Evolutionary conservation across 2,329 filamentous ascomycete species (phyloP), one percentile per base, ranked within the genome.

Genomic region (Penicillium janthinellum): DNA sequence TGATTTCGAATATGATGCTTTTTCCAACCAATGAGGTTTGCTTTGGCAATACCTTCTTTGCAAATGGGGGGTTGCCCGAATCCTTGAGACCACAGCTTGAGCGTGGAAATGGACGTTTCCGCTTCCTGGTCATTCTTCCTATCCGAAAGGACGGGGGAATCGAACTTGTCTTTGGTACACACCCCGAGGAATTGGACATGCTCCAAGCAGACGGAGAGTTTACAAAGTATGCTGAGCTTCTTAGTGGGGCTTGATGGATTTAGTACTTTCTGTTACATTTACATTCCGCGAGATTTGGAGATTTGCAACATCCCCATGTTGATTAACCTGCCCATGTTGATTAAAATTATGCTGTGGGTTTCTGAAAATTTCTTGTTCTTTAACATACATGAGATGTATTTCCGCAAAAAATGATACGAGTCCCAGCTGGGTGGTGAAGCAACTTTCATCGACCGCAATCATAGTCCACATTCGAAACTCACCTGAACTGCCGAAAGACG

Each of bases 1-100:
- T 58, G 56, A 58, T 58, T 44, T 58, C 56, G 10, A 58, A 58
- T 28, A 58, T 58, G 56, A 58, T 58, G 56, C 56, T 58, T 38
- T 58, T 54, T 25, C 49, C 56, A 34, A 48, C 41, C 17, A 48
- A 49, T 34, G 56, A 58, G 31, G 42, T 54, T 41, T 53, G 42
- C 42, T 58, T 58, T 58, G 56, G 56, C 14, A 41, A 58, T 47
- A 15, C 56, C 17, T 49, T 58, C 42, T 58, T 54, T 54, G 49
- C 20, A 1, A 54, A 58, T 22, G 22, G 22, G 22, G 22, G 22
- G 22, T 22, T 22, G 3, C 22, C 35, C 6, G 39, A 53, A 11
- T 53, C 56, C 12, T 48, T 58, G 49, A 58, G 56, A 34, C 56
- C 56, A 41, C 56, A 58, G 42, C 14, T 58, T 47, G 56, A 58